These are phyloP conservation scores for Trichosanthes cucumerina DNA, from an alignment of 306 rosid species.

Conservation along the genomic window DNA sequence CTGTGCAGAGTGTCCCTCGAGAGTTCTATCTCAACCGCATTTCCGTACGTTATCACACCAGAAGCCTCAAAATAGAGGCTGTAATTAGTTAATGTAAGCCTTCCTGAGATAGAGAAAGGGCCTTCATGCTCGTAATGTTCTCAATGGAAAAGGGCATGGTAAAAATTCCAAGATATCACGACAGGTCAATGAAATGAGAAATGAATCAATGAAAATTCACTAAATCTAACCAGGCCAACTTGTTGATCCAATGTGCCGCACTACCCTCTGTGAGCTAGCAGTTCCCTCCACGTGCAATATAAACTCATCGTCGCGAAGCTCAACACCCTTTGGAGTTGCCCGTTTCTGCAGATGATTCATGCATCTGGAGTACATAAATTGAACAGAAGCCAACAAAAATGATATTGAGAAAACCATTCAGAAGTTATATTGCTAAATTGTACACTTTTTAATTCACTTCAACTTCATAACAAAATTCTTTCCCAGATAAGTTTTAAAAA, in stretches of 20 bases:
- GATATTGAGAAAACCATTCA: background rate
- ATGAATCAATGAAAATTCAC: background rate
- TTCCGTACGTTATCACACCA: slow-evolving; percentile 52
- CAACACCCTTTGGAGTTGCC: slow-evolving; percentile 56
- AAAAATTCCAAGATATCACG: background rate
- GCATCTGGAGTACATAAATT: slow-evolving; percentile 26
- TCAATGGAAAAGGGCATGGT: background rate
- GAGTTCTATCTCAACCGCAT: slow-evolving; percentile 76
- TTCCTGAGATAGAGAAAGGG: slow-evolving; percentile 42
- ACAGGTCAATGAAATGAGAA: background rate
- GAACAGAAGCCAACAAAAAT: background rate
- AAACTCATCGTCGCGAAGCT: slow-evolving; percentile 63
- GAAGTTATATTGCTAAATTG: background rate
- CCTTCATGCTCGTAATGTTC: background rate
- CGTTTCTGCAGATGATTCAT: slow-evolving; percentile 55
- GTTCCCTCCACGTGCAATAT: slow-evolving; percentile 90
- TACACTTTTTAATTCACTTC: background rate
- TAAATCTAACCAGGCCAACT: slow-evolving; percentile 75
- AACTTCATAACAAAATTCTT: background rate
- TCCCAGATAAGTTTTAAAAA: background rate
- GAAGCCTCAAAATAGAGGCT: slow-evolving; percentile 92
- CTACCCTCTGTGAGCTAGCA: slow-evolving; percentile 69
- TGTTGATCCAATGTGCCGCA: slow-evolving; percentile 79
- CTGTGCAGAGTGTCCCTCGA: slow-evolving; percentile 36
- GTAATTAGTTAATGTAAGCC: slow-evolving; percentile 82